Evolutionary conservation across 2,329 filamentous ascomycete species (phyloP).

Genomic region (Pyricularia sp.): DNA sequence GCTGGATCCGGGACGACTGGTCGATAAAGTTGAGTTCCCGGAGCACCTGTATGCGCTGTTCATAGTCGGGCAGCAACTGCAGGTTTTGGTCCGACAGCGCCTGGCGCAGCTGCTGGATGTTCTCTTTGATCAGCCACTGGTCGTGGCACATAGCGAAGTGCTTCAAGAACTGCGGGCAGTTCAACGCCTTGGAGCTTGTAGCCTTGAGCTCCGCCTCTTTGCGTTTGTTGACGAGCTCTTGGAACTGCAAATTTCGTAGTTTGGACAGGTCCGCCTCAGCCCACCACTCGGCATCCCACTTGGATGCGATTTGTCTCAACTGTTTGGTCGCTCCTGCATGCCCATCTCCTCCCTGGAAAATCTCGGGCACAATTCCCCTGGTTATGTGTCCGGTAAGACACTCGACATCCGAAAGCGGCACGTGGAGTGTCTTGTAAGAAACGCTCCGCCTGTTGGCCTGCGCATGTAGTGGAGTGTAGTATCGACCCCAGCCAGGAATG

Average conservation of each 20-base stretch:
- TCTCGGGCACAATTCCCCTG: slow-evolving; percentile 49
- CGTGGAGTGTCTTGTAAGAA: slow-evolving; percentile 55
- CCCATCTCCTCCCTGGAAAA: slow-evolving; percentile 43
- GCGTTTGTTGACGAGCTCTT: slow-evolving; percentile 70
- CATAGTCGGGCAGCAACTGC: slow-evolving; percentile 90
- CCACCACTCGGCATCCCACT: slow-evolving; percentile 69
- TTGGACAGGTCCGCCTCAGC: slow-evolving; percentile 75
- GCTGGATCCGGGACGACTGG: slow-evolving; percentile 72
- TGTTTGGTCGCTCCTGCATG: slow-evolving; percentile 52
- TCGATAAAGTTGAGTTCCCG: slow-evolving; percentile 92
- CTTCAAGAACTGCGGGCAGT: slow-evolving; percentile 73
- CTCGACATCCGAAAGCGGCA: slow-evolving; percentile 72
- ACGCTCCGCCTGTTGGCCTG: slow-evolving; percentile 48
- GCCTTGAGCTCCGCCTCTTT: slow-evolving; percentile 42
- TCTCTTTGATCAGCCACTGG: slow-evolving; percentile 92
- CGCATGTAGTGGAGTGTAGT: slow-evolving; percentile 60
- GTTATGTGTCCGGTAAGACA: slow-evolving; percentile 66
- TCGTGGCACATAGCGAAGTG: slow-evolving; percentile 97
- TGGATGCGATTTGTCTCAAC: slow-evolving; percentile 57
- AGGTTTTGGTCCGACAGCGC: slow-evolving; percentile 94
- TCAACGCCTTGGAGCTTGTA: slow-evolving; percentile 53
- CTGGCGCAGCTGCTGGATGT: slow-evolving; percentile 78
- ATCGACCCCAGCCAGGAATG: slow-evolving; percentile 57
- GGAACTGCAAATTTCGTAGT: slow-evolving; percentile 73
- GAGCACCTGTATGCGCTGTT: slow-evolving; percentile 86